A percentile compares a stretch with the other conserved stretches of the same genome.
These are phyloP conservation scores for Ephemerocybe angulata DNA, from an alignment of 768 basidiomycete genomes.

Conservation along the genomic window DNA sequence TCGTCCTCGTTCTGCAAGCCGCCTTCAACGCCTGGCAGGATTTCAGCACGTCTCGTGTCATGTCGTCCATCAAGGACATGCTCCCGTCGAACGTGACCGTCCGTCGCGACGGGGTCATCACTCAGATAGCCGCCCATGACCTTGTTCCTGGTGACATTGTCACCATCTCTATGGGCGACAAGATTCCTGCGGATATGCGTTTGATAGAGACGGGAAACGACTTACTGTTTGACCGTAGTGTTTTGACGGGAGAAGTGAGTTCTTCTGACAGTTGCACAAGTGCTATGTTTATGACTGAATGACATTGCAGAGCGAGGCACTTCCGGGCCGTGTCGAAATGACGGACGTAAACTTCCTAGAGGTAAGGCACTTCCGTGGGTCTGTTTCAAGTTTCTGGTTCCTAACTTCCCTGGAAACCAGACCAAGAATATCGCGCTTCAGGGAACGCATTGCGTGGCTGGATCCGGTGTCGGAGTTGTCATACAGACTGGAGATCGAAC, in stretches of 20 bases:
- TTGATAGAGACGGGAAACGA: slow-evolving; percentile 58
- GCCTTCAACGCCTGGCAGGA: slow-evolving; percentile 52
- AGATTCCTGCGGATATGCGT: slow-evolving; percentile 67
- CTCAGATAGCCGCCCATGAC: slow-evolving; percentile 52
- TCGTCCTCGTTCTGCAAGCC: slow-evolving; percentile 36
- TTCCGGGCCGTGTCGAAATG: slow-evolving; percentile 28
- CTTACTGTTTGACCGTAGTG: slow-evolving; percentile 57
- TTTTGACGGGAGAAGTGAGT: slow-evolving; percentile 55
- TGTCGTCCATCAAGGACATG: slow-evolving; percentile 63
- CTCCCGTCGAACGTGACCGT: slow-evolving; percentile 63
- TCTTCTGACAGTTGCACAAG: background rate
- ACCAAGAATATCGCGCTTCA: slow-evolving; percentile 60
- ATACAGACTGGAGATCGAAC: slow-evolving; percentile 49
- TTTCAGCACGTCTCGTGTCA: slow-evolving; percentile 53
- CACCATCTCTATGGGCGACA: slow-evolving; percentile 58
- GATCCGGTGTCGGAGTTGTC: slow-evolving; percentile 45
- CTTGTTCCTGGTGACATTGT: slow-evolving; percentile 70
- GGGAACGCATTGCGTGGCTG: slow-evolving; percentile 49
- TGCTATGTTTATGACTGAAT: background rate
- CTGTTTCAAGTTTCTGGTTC: slow-evolving; percentile 18
- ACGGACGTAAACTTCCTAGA: slow-evolving; percentile 33
- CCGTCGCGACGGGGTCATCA: slow-evolving; percentile 45
- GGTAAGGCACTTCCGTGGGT: slow-evolving; percentile 4
- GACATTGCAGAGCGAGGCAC: slow-evolving; percentile 29
- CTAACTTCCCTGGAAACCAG: slow-evolving; percentile 22